Conservation (phyloP, 768 basidiomycete genomes). For the Lyophyllum decastes region DNA sequence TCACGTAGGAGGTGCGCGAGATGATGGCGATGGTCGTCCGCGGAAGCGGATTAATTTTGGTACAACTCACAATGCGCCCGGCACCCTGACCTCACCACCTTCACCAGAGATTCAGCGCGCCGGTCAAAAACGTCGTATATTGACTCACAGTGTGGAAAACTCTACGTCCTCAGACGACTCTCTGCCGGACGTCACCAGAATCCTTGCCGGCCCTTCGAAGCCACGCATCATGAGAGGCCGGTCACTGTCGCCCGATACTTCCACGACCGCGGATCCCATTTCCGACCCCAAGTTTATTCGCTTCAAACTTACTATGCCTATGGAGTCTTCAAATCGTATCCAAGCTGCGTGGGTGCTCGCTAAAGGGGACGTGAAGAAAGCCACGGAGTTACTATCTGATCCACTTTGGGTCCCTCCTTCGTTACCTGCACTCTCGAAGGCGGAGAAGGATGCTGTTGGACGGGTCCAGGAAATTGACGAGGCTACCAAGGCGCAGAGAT, state of each 20-base stretch:
- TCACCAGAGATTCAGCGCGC: slow-evolving; percentile 63
- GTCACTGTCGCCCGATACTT: slow-evolving; percentile 31
- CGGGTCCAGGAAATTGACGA: slow-evolving; percentile 75
- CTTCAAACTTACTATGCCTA: slow-evolving; percentile 66
- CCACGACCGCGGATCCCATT: slow-evolving; percentile 27
- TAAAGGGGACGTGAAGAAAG: slow-evolving; percentile 59
- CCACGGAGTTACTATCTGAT: slow-evolving; percentile 60
- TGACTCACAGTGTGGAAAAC: slow-evolving; percentile 36
- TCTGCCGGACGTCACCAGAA: slow-evolving; percentile 45
- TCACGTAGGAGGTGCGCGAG: slow-evolving; percentile 41
- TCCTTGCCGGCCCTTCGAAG: slow-evolving; percentile 45
- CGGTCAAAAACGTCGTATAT: slow-evolving; percentile 48
- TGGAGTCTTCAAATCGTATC: slow-evolving; percentile 42
- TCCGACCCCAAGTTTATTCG: slow-evolving; percentile 48
- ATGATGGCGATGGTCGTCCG: slow-evolving; percentile 68
- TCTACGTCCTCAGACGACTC: slow-evolving; percentile 76
- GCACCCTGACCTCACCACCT: slow-evolving; percentile 45
- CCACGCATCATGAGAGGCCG: slow-evolving; percentile 59
- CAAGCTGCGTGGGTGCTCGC: slow-evolving; percentile 71
- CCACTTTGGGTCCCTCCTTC: slow-evolving; percentile 49
- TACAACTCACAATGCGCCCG: slow-evolving; percentile 35
- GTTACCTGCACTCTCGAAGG: slow-evolving; percentile 21
- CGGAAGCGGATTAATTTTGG: slow-evolving; percentile 71
- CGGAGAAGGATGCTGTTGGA: slow-evolving; percentile 45
- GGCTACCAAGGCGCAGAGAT: slow-evolving; percentile 65